Evolutionary conservation across 1,139 yeast genomes (phyloP), one percentile per base, ranked within the genome.

Genomic region (Hansenula lynferdii): DNA sequence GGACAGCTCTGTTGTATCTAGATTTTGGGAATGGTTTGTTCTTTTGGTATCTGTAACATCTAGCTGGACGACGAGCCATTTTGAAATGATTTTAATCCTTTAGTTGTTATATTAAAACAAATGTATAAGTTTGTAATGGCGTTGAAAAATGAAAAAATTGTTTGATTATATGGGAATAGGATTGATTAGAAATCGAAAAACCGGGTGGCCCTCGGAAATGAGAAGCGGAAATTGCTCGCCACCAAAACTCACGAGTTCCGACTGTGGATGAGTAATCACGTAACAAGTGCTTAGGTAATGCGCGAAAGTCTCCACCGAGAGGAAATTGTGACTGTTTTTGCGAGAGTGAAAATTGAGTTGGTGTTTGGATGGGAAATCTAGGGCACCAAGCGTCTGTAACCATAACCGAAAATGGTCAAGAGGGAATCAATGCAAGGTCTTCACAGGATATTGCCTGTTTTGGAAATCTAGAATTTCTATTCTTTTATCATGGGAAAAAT

Each of bases 51-150:
- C 98, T 89, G 96, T 92, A 92, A 83, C 98, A 92, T 84, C 97
- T 87, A 83, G 98, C 98, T 76, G 98, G 98, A 86, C 98, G 92
- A 80, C 98, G 90, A 73, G 98, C 97, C 98, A 92, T 92, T 71
- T 83, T 86, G 80, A 58, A n/a, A 56, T 48, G 39, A 38, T 40
- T 49, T 48, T n/a, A n/a, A n/a, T n/a, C n/a, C n/a, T n/a, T n/a
- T n/a, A n/a, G n/a, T n/a, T n/a, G n/a, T n/a, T n/a, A n/a, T n/a
- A 23, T 23, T 23, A 6, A 23, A 8, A 5, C 9, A 23, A 23
- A 23, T 23, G 25, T 23, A 42, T 42, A 35, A 48, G 42, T 34
- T 16, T 10, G 27, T 21, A 8, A 8, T 28, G 25, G 27, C 16
- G 31, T 29, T 29, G 31, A 18, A 8, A 18, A 10, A 28, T 21